Percentiles rank a stretch among this genome's conserved stretches.
Conservation (phyloP, 2,329 filamentous ascomycete genomes). For the Fusarium nanum region DNA sequence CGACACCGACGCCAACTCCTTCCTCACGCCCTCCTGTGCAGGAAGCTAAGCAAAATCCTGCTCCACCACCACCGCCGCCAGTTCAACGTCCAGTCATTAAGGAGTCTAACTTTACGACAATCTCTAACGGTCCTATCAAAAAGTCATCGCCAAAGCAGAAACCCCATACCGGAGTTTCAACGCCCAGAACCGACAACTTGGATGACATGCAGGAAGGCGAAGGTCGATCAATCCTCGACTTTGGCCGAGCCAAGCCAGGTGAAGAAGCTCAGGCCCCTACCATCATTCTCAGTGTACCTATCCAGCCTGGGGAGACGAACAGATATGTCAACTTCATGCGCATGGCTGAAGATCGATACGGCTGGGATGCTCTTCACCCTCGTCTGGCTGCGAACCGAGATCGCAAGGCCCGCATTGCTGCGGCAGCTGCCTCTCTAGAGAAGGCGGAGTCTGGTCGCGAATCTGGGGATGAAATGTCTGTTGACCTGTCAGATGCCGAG, state of each 20-base stretch:
- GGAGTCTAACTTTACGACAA: conserved; percentile 57
- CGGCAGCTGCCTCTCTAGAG: conserved; percentile 87
- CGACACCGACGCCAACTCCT: conserved; percentile 50
- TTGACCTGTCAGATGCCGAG: conserved; percentile 78
- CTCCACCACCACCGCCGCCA: conserved; percentile 51
- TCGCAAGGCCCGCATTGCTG: conserved; percentile 86
- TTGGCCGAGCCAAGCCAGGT: conserved; percentile 68
- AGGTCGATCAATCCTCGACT: conserved; percentile 70
- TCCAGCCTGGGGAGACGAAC: conserved; percentile 80
- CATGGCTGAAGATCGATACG: conserved; percentile 92
- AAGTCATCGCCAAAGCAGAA: conserved; percentile 63
- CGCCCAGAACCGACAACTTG: conserved; percentile 62
- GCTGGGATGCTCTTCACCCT: conserved; percentile 93
- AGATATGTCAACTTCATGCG: conserved; percentile 96
- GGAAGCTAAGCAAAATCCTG: conserved; percentile 55
- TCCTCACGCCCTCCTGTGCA: conserved; percentile 47
- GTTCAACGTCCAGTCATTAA: conserved; percentile 51
- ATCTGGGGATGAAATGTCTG: conserved; percentile 84
- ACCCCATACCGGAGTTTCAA: conserved; percentile 54
- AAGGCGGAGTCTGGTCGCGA: conserved; percentile 75
- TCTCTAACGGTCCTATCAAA: conserved; percentile 57
- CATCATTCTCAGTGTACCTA: conserved; percentile 84
- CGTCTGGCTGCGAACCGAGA: conserved; percentile 89
- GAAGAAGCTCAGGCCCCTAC: conserved; percentile 74
- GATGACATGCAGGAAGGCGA: conserved; percentile 60